Percentiles rank a stretch among this genome's conserved stretches.
Conservation (phyloP, 768 basidiomycete genomes). For the Roridomyces roridus region DNA sequence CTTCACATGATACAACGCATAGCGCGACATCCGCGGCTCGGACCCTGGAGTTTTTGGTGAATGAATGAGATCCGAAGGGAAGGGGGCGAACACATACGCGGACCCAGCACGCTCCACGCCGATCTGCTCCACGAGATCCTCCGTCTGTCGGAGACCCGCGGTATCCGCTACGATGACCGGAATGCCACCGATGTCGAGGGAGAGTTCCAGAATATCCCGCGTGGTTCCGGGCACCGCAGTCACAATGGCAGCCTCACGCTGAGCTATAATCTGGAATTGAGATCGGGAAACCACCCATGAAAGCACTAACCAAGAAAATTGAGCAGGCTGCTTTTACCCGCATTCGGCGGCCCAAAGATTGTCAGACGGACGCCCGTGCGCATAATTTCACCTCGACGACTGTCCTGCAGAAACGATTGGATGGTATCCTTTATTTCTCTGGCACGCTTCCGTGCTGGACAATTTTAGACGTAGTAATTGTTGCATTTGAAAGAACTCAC, state of each 20-base stretch:
- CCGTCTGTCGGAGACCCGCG: slow-evolving; percentile 76
- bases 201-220: slow-evolving; percentile 83
- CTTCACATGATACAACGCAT: slow-evolving; percentile 81
- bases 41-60: slow-evolving; percentile 50
- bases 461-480: neutral
- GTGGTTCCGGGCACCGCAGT: slow-evolving; percentile 90
- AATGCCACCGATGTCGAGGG: slow-evolving; percentile 87
- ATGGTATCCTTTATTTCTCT: slow-evolving; percentile 57
- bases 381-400: slow-evolving; percentile 81
- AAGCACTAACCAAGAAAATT: slow-evolving; percentile 74
- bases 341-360: slow-evolving; percentile 93
- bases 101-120: slow-evolving; percentile 77
- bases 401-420: slow-evolving; percentile 65
- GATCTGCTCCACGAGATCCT: slow-evolving; percentile 78
- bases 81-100: slow-evolving; percentile 58
- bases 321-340: slow-evolving; percentile 89
- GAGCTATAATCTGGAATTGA: slow-evolving; percentile 57
- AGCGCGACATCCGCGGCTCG: slow-evolving; percentile 71
- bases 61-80: neutral
- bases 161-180: slow-evolving; percentile 87
- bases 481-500: slow-evolving; percentile 41
- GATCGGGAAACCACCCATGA: neutral
- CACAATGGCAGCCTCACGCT: slow-evolving; percentile 89
- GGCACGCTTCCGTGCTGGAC: slow-evolving; percentile 61
- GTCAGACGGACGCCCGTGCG: slow-evolving; percentile 82